phyloP scores from a whole-genome alignment of 2,329 filamentous ascomycete genomes.

The Chaetomiaceae sp. region DNA sequence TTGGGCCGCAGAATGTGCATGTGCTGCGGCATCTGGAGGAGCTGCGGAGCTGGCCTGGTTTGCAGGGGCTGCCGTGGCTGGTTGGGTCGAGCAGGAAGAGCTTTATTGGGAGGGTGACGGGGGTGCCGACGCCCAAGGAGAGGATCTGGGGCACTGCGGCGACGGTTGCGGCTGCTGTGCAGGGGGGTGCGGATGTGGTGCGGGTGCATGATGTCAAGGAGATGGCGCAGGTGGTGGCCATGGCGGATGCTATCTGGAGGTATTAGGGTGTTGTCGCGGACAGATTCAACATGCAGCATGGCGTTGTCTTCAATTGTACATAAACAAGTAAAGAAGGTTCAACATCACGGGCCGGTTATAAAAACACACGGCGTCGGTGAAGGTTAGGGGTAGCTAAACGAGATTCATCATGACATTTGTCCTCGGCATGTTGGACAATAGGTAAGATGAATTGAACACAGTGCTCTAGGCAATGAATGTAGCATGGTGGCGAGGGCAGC shows the following conservation, averaged over 20 bases:
- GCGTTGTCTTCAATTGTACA: background rate
- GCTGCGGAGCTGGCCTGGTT: conserved; percentile 59
- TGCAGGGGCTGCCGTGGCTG: conserved; percentile 77
- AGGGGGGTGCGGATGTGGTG: conserved; percentile 85
- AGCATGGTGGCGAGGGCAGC: no score
- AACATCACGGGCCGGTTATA: no score
- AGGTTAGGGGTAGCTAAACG: no score
- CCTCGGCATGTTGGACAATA: no score
- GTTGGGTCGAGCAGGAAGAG: conserved; percentile 84
- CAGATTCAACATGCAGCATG: conserved; percentile 14
- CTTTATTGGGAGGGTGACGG: conserved; percentile 81
- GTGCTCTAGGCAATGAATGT: no score
- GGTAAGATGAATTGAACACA: no score
- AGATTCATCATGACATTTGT: no score
- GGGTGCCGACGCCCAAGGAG: conserved; percentile 64
- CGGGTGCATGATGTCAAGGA: conserved; percentile 85
- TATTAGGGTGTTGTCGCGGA: conserved; percentile 26
- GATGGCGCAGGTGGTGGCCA: conserved; percentile 78
- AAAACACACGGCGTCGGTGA: no score
- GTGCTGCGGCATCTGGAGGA: conserved; percentile 64
- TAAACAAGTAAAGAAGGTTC: background rate
- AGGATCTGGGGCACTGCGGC: conserved; percentile 83
- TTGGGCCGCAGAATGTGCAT: conserved; percentile 72
- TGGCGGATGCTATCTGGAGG: conserved; percentile 91
- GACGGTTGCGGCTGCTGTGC: conserved; percentile 78